These are phyloP conservation scores for Orychophragmus violaceus DNA, from an alignment of 345 rosid genomes.

Conservation along the genomic window DNA sequence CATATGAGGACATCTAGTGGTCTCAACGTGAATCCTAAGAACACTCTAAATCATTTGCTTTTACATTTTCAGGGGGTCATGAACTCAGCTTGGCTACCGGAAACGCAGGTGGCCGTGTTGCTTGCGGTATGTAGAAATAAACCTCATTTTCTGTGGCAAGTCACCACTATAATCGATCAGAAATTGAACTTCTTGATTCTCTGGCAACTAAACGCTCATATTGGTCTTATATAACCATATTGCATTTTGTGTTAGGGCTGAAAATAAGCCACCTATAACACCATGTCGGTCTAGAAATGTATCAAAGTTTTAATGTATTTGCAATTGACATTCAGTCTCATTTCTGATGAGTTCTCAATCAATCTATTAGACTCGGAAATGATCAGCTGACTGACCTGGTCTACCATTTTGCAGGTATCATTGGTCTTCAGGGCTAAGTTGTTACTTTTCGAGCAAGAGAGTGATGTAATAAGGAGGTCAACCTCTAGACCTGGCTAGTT, in stretches of 20 bases:
- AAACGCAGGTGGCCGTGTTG: constrained; percentile 88
- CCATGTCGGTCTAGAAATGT: background rate
- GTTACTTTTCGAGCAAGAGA: background rate
- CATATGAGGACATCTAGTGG: background rate
- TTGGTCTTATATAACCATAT: background rate
- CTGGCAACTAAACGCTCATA: background rate
- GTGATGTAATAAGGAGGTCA: constrained; percentile 21
- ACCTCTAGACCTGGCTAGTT: constrained; percentile 7
- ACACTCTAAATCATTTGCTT: background rate
- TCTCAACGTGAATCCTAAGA: background rate
- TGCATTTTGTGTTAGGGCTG: background rate
- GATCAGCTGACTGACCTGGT: constrained; percentile 1
- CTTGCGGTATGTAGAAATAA: constrained; percentile 56
- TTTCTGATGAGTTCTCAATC: background rate
- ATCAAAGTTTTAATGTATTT: background rate
- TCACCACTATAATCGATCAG: too few relatives aligned
- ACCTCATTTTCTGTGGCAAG: background rate
- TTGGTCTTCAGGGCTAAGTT: constrained; percentile 34
- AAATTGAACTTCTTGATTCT: too few relatives aligned
- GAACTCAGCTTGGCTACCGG: constrained; percentile 88
- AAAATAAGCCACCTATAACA: background rate
- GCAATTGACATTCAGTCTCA: background rate
- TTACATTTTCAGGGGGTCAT: constrained; percentile 65
- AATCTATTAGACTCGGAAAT: background rate
- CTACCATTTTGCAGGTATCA: constrained; percentile 23